Base-by-base conservation (phyloP, 441 rosid species). In the Populus hybrid region DNA sequence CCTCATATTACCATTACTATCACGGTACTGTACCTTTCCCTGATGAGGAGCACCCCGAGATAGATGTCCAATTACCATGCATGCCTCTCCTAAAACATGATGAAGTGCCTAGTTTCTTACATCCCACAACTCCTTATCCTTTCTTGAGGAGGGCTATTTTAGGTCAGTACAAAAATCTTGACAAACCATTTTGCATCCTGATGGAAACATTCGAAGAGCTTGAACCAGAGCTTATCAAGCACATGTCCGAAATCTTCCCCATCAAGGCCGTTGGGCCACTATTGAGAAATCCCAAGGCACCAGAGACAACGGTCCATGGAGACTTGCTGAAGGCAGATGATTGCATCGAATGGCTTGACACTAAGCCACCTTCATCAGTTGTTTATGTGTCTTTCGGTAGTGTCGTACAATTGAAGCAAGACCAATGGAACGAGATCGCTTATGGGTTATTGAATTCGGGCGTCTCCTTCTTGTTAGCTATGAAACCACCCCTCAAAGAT, bases 351-450 rank as follows among this genome's bases (percentile, higher is more conserved):
- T 93, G 95, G 97, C 89, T 93, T 11, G 92, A 93, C 81, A 78
- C 85, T 0, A 90, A 90, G 76, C 88, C 88, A 1, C 57, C 57
- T 0, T 80, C 90, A 0, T 88, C 98, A 0, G 97, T 94, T 21
- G 91, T 92, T 7, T 94, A 94, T 73, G 81, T 93, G 70, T 93
- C 97, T 16, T 86, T 93, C 16, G 97, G 99, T 0, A 87, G 89
- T 3, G 26, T 94, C 0, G 92, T 88, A n/a, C 82, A 80, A 75
- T 36, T 90, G 82, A 82, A 82, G 75, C 98, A 90, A 78, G 89
- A 88, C 30, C 97, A 94, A 69, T 84, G 86, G 34, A 82, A 86
- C n/a, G 95, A 93, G 85, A 87, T 94, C 14, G 98, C 92, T 0
- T 75, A 85, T 8, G 94, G 93, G 21, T 73, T 93, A 9, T 71